These are phyloP conservation scores for Pulveroboletus sp. DNA, from an alignment of 768 basidiomycete genomes.

Conservation along the genomic window DNA sequence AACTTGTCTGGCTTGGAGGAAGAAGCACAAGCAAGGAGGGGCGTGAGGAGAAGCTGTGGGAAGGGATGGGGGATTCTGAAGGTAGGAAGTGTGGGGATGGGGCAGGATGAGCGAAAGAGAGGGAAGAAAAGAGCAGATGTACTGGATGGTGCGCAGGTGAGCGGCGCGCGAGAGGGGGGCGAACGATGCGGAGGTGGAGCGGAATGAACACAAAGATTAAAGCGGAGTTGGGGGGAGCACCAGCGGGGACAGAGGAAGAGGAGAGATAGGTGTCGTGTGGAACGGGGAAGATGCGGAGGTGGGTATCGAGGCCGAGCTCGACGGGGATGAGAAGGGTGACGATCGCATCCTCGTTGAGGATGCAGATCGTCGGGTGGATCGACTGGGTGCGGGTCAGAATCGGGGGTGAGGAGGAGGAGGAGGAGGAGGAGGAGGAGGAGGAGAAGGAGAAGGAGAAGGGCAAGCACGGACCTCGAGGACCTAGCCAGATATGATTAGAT, in stretches of 20 bases:
- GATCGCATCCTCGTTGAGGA: slow-evolving; percentile 38
- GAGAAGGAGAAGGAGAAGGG: not conserved
- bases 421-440: not conserved
- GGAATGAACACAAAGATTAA: slow-evolving; percentile 57
- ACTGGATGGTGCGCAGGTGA: slow-evolving; percentile 30
- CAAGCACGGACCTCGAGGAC: slow-evolving; percentile 22
- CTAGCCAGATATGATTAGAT: too few species aligned
- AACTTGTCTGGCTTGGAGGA: slow-evolving; percentile 50
- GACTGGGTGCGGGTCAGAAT: slow-evolving; percentile 40
- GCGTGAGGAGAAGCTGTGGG: slow-evolving; percentile 42
- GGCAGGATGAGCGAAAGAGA: slow-evolving; percentile 23
- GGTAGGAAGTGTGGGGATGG: not conserved
- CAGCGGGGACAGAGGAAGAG: not conserved
- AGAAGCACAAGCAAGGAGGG: slow-evolving; percentile 46
- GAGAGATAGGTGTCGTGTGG: slow-evolving; percentile 8
- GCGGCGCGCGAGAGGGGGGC: slow-evolving; percentile 37
- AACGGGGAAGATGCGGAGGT: slow-evolving; percentile 32
- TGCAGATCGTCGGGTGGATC: slow-evolving; percentile 68
- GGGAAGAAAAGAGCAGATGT: slow-evolving; percentile 14
- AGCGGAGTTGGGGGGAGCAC: not conserved
- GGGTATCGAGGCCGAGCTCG: slow-evolving; percentile 46
- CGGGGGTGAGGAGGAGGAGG: not conserved
- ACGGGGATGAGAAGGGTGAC: slow-evolving; percentile 53
- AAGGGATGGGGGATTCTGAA: slow-evolving; percentile 48
- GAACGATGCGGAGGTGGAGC: slow-evolving; percentile 53